Evolutionary conservation across 129 eudicot genomes (phyloP), one percentile per base, ranked within the genome.

Genomic region (Scalesia atractyloides): DNA sequence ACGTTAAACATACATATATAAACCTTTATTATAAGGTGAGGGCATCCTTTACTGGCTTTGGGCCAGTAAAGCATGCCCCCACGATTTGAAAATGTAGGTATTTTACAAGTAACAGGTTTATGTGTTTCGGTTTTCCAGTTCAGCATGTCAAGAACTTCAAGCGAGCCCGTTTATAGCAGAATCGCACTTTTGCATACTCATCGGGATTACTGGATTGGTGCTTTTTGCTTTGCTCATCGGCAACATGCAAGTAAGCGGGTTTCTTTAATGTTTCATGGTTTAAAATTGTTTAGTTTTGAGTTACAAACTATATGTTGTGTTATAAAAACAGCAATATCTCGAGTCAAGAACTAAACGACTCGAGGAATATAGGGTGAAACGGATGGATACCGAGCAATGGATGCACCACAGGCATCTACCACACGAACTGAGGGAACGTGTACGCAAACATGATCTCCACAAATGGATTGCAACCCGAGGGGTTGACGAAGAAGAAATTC

Each of bases 381-480:
- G 92, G 59, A 84, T 79, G 61, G 96, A 91, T 68, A 84, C 96
- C 0, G 97, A 91, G 66, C 86, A 88, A 69, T 91, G 97, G 97
- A 91, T 91, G 97, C 90, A 74, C 74, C 97, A 91, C 46, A 69
- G 97, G 10, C 96, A 88, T 36, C 73, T 88, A 19, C 97, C 97
- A 15, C 73, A 75, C 9, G 97, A 86, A 3, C 20, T 91, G 43
- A 88, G 78, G 84, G 79, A 86, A 63, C 79, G 90, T 16, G 88
- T 91, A 15, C 83, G 97, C 5, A 76, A 74, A 65, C 86, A 86
- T 62, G 92, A 86, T 76, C 85, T 74, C 14, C 86, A 86, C 59
- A 88, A 79, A 82, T 91, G 97, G 97, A 74, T 91, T 14, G 75
- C 92, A 30, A 88, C 97, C n/a, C 80, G 86, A 26, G 96, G 97